Base-by-base conservation (phyloP, 108 stramenopile genomes). In the Pseudonitzschia pungens region DNA sequence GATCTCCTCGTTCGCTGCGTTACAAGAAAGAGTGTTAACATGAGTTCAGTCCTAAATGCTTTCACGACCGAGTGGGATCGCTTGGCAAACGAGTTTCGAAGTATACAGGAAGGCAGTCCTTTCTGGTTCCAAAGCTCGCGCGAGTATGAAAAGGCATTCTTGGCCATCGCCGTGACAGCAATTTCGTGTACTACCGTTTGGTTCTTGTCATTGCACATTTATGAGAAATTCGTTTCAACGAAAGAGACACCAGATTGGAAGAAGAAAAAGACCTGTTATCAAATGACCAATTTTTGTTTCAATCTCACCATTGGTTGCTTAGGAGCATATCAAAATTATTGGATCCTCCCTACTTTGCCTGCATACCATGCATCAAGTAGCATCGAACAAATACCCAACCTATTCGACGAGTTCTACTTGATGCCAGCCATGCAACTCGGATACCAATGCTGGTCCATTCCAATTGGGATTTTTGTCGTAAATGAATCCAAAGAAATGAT, bases 401-500 rank as follows among this genome's bases (percentile, higher is more conserved):
- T 79, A 36, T 62, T 74, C 14, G 65, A 84, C 50, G 67, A 76
- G 22, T 68, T 85, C 36, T 79, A 83, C 57, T 71, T 86, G 40
- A 59, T 86, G 31, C 55, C 82, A 7, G 73, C 71, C 21, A 60
- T 87, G 27, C 92, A 93, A 79, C 57, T 89, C 16, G 92, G 87
- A 26, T 93, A 86, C 44, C 84, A 93, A 32, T 27, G 90, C 12
- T 93, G 89, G 89, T 86, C 86, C 0, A 74, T 90, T 0, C 89
- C 90, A 1, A 66, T 91, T 16, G 89, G 89, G 22, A 28, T 80
- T 7, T 68, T 83, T 14, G 71, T 66, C 28, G 83, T 88, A 10
- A 62, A 74, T 12, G 92, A 93, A 78, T 57, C 74, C 18, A 69
- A 54, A 11, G 68, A 81, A 44, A 93, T 93, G 89, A 75, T 93